Conservation (phyloP, 768 basidiomycete species). For the Boletus pseudopeckii region DNA sequence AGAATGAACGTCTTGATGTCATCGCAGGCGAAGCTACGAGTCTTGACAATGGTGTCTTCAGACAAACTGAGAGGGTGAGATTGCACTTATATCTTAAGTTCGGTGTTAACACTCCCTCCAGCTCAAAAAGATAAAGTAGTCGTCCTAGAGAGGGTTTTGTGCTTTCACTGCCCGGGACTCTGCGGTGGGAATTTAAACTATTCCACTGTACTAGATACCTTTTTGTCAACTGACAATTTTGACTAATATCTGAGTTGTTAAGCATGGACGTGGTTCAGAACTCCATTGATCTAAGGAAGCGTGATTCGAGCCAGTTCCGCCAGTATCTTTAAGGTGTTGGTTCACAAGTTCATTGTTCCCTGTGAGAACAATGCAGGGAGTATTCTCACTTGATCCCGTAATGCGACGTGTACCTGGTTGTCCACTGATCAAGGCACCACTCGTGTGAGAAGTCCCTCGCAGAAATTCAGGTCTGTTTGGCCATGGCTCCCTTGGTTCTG, state of each 20-base stretch:
- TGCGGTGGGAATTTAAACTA: neutral
- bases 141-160: neutral
- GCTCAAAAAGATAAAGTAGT: conserved; percentile 61
- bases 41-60: conserved; percentile 72
- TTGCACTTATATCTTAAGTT: conserved; percentile 22
- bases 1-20: conserved; percentile 75
- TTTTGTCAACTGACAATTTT: neutral
- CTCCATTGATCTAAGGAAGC: neutral
- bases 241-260: neutral
- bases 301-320: neutral
- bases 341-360: neutral
- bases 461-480: neutral
- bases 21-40: conserved; percentile 76
- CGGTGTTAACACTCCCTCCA: conserved; percentile 23
- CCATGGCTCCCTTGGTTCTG: neutral
- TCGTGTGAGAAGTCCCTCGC: no score
- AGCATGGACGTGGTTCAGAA: neutral
- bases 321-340: no score
- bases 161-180: neutral
- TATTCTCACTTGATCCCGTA: neutral
- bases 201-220: conserved; percentile 19
- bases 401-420: neutral
- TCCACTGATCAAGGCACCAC: no score
- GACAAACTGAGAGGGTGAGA: conserved; percentile 78
- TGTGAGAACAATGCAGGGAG: neutral